These are phyloP conservation scores for Lepraria neglecta DNA, from an alignment of 495 filamentous ascomycete species.

Conservation along the genomic window DNA sequence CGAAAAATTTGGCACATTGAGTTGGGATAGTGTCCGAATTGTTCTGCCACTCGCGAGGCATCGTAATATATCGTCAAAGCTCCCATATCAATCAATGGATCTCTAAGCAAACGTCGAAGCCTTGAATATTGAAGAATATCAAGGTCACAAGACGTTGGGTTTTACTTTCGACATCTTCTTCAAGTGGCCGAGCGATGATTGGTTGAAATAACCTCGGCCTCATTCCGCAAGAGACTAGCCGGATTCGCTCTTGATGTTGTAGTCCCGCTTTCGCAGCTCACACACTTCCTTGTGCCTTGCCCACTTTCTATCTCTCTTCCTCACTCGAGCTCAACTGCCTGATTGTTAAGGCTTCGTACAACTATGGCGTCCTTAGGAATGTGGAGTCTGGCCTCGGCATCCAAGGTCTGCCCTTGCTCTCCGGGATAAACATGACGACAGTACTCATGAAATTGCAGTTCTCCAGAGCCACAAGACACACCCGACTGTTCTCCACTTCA, in stretches of 20 bases:
- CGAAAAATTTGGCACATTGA: no score
- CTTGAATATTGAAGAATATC: no score
- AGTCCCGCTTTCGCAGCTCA: not conserved
- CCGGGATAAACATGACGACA: slow-evolving; percentile 13
- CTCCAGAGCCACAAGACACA: slow-evolving; percentile 43
- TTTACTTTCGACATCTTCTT: not conserved
- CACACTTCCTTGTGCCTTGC: not conserved
- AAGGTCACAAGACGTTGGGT: not conserved
- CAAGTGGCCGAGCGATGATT: not conserved
- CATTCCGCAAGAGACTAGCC: not conserved
- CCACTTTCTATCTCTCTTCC: not conserved
- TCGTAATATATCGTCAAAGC: no score
- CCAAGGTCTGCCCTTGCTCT: slow-evolving; percentile 43
- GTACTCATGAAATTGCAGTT: slow-evolving; percentile 35
- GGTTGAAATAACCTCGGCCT: slow-evolving; percentile 11
- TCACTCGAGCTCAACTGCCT: not conserved
- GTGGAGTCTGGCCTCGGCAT: slow-evolving; percentile 53
- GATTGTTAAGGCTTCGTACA: not conserved
- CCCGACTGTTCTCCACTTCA: slow-evolving; percentile 78
- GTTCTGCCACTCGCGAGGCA: no score
- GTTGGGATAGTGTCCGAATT: no score
- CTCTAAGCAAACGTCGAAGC: not conserved
- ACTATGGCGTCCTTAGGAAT: slow-evolving; percentile 52
- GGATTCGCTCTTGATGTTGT: not conserved
- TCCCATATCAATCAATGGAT: not conserved